phyloP scores from a whole-genome alignment of 345 rosid genomes.

The Eucalyptus caleyi region DNA sequence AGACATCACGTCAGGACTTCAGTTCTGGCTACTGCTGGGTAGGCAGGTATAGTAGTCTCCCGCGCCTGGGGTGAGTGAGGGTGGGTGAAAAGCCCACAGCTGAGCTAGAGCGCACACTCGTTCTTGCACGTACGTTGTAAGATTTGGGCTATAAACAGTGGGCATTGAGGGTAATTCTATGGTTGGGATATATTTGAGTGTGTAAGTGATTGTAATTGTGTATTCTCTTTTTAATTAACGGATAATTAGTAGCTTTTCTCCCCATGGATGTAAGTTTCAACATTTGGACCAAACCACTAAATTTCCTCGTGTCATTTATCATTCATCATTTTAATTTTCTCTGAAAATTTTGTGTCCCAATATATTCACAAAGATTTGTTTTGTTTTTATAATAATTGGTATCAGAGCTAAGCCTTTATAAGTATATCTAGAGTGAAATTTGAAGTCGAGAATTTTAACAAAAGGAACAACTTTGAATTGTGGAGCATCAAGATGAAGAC shows the following conservation, averaged over 20 bases:
- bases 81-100: no score
- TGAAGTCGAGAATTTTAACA: background rate
- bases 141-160: background rate
- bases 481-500: background rate
- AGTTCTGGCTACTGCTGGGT: no score
- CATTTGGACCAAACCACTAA: background rate
- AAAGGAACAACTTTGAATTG: background rate
- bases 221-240: no score
- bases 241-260: fast-evolving
- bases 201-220: no score
- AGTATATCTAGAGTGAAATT: no score
- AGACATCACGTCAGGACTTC: no score
- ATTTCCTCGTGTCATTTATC: no score
- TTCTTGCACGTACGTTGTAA: fast-evolving
- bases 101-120: fast-evolving
- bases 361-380: background rate
- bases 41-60: no score
- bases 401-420: background rate
- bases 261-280: fast-evolving
- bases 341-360: background rate
- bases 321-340: no score
- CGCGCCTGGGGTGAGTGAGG: no score
- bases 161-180: background rate
- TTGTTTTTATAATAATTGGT: no score
- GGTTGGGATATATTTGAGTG: no score